Percentiles rank a stretch among this genome's conserved stretches.
Conservation (phyloP, 2,329 filamentous ascomycete genomes). For the Penicillium sp. region DNA sequence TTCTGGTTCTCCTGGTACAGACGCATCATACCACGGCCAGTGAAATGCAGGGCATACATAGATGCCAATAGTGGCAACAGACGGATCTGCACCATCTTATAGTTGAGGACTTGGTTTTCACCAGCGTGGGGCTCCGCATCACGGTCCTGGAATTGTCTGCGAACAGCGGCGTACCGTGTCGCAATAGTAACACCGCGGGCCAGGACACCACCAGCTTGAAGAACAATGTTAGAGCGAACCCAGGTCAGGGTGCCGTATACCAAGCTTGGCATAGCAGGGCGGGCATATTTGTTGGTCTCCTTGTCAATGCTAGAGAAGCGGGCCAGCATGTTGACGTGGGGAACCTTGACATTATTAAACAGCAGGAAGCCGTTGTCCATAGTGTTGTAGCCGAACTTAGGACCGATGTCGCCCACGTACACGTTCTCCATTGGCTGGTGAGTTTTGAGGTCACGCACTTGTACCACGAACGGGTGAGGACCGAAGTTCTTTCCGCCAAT, state of each 20-base stretch:
- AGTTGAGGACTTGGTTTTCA: slow-evolving; percentile 76
- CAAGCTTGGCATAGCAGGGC: slow-evolving; percentile 65
- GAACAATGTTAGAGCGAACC: slow-evolving; percentile 71
- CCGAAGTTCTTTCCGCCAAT: slow-evolving; percentile 68
- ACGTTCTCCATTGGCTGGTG: slow-evolving; percentile 68
- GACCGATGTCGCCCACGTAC: slow-evolving; percentile 77
- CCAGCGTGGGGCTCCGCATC: slow-evolving; percentile 61
- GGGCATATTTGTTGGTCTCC: slow-evolving; percentile 66
- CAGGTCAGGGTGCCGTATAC: slow-evolving; percentile 76
- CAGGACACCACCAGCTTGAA: slow-evolving; percentile 69
- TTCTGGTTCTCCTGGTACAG: slow-evolving; percentile 72
- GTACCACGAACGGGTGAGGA: slow-evolving; percentile 76
- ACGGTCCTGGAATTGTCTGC: slow-evolving; percentile 75
- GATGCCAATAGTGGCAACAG: slow-evolving; percentile 71
- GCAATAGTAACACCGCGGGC: slow-evolving; percentile 77
- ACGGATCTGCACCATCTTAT: slow-evolving; percentile 77
- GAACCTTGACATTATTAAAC: slow-evolving; percentile 74
- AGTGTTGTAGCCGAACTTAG: slow-evolving; percentile 76
- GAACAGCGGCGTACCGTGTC: slow-evolving; percentile 70
- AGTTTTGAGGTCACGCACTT: slow-evolving; percentile 69
- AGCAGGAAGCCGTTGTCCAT: slow-evolving; percentile 82
- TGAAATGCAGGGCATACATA: slow-evolving; percentile 77
- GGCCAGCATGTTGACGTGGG: slow-evolving; percentile 71
- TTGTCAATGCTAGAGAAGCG: slow-evolving; percentile 70
- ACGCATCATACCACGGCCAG: slow-evolving; percentile 72